Conservation (phyloP, 2,329 filamentous ascomycete species). For the Ceratocystis diversiconidia region DNA sequence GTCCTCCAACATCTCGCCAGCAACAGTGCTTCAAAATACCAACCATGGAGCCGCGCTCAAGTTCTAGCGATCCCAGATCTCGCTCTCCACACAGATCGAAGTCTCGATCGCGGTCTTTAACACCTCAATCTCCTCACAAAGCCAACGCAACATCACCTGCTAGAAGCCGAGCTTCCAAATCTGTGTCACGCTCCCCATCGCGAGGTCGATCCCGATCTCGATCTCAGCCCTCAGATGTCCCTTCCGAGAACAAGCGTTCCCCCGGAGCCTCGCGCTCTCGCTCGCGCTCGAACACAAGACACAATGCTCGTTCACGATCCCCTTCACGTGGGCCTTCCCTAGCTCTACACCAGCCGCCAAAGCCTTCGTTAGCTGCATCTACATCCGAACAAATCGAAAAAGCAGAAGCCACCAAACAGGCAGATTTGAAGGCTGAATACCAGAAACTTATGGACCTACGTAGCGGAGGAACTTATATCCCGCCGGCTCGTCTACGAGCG, state of each 20-base stretch:
- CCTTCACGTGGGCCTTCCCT: conserved; percentile 22
- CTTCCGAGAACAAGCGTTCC: background rate
- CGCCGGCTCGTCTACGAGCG: conserved; percentile 75
- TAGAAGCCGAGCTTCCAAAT: background rate
- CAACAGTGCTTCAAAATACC: background rate
- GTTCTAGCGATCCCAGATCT: background rate
- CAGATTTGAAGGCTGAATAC: conserved; percentile 80
- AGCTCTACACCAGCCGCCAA: conserved; percentile 19
- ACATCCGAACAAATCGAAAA: conserved; percentile 27
- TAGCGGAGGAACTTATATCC: conserved; percentile 92
- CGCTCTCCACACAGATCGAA: background rate
- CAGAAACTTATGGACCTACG: conserved; percentile 84
- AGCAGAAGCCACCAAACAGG: conserved; percentile 74
- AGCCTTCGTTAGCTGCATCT: conserved; percentile 20
- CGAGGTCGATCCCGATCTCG: conserved; percentile 24
- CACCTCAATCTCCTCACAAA: background rate
- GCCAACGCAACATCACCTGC: background rate
- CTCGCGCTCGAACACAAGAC: conserved; percentile 7
- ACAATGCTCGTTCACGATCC: conserved; percentile 26
- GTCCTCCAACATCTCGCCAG: background rate
- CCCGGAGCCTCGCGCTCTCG: conserved; percentile 1
- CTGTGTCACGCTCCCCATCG: background rate
- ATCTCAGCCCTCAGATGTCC: background rate
- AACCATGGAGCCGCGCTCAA: conserved; percentile 10
- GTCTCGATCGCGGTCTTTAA: conserved; percentile 2